Conservation (phyloP, 768 basidiomycete genomes). For the Termitomyces bulborhizus region DNA sequence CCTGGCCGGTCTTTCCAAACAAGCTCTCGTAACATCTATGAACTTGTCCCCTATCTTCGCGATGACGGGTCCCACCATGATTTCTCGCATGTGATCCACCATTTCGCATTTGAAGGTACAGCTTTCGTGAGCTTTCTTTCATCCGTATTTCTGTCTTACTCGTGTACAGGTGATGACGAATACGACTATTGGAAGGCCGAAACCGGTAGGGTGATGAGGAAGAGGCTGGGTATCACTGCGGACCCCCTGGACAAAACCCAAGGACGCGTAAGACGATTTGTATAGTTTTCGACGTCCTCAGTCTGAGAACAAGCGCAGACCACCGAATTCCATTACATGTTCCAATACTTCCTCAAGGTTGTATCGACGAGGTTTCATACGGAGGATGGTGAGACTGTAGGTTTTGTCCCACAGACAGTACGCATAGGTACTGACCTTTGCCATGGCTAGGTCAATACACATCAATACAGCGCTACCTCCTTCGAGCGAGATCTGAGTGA, state of each 20-base stretch:
- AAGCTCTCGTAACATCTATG: constrained; percentile 71
- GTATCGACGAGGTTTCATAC: constrained; percentile 92
- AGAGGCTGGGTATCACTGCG: constrained; percentile 61
- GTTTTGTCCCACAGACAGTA: constrained; percentile 14
- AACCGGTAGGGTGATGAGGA: constrained; percentile 56
- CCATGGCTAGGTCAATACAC: constrained; percentile 61
- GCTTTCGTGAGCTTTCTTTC: constrained; percentile 2
- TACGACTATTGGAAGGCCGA: constrained; percentile 64
- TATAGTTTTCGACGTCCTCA: background rate
- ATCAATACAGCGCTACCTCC: constrained; percentile 94
- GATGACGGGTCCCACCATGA: constrained; percentile 88
- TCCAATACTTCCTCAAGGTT: constrained; percentile 98
- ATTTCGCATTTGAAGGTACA: constrained; percentile 66
- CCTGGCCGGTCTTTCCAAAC: constrained; percentile 95
- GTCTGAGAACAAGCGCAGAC: constrained; percentile 40
- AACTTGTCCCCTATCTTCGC: constrained; percentile 90
- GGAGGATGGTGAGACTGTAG: constrained; percentile 64
- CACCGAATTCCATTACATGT: constrained; percentile 82
- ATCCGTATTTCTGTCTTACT: background rate
- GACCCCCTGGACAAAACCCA: constrained; percentile 73
- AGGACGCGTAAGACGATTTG: constrained; percentile 39
- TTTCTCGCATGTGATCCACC: constrained; percentile 85
- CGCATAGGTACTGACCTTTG: constrained; percentile 5
- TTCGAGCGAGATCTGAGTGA: constrained; percentile 88
- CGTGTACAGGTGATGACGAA: constrained; percentile 62